These are phyloP conservation scores for Alternaria longipes DNA, from an alignment of 2,329 filamentous ascomycete genomes.

Conservation along the genomic window DNA sequence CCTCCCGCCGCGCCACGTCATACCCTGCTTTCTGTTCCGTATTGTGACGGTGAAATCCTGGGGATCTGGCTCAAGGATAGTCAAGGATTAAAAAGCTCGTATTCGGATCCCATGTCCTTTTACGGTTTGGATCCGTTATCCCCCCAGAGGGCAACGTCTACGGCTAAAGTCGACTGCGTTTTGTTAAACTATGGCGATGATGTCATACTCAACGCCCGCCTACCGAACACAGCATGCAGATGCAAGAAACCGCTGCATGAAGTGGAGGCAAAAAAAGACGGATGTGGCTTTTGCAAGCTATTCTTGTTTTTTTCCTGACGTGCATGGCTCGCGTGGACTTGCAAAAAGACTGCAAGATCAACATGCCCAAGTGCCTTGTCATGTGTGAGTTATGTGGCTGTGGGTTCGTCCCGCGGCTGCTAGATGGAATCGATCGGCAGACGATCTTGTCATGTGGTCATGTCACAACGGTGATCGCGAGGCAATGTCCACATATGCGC, in stretches of 20 bases:
- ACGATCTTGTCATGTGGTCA: conserved; percentile 2
- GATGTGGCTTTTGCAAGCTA: not conserved
- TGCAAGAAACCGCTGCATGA: not conserved
- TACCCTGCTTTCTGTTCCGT: too few species aligned
- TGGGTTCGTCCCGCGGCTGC: not conserved
- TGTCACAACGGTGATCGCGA: conserved; percentile 1
- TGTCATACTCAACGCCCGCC: too few species aligned
- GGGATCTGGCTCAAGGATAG: too few species aligned
- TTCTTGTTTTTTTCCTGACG: not conserved
- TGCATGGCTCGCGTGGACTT: too few species aligned
- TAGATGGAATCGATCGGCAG: not conserved
- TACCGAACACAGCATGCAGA: not conserved
- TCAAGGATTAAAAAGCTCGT: too few species aligned
- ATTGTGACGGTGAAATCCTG: too few species aligned
- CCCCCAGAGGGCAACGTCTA: too few species aligned
- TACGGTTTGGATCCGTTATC: too few species aligned
- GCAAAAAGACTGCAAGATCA: not conserved
- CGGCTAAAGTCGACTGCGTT: too few species aligned
- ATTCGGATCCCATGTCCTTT: too few species aligned
- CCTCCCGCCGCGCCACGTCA: not conserved
- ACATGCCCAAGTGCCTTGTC: not conserved
- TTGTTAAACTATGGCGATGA: too few species aligned
- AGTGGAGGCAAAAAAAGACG: not conserved
- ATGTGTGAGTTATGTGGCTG: not conserved
- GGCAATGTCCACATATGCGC: not conserved